Base-by-base conservation (phyloP, 768 basidiomycete species). In the Phaeotremella skinneri region DNA sequence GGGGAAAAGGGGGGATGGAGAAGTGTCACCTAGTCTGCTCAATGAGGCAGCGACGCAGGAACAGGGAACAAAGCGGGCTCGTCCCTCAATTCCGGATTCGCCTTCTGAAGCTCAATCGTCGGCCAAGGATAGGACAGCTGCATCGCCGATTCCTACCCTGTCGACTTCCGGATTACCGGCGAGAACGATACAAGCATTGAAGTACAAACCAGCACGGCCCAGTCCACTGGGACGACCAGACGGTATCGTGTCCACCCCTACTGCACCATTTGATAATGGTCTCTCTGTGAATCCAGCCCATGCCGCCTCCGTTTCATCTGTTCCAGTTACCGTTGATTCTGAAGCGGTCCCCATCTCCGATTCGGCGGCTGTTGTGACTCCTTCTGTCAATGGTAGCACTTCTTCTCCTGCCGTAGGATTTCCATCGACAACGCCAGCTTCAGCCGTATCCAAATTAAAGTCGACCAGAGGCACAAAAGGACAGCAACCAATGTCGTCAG, bases 131-230 rank as follows among this genome's bases (percentile, higher is more conserved):
- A 13, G 13, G 5, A 14, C 20, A 13, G 9, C 49, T 13, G 20
- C 20, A 21, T 30, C 49, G 6, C 6, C 30, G 16, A 14, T 9
- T 14, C 31, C 52, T 23, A 41, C 20, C 13, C 20, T 23, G 3
- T 5, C 52, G 23, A 50, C 29, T 5, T 25, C 30, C 14, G 26
- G 39, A 14, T 50, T 41, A 26, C 54, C 58, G 7, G 39, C 49
- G 41, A 61, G 49, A 29, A 27, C 52, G 14, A 14, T 30, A 6
- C 29, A 52, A 23, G 52, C 32, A 23, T 27, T 26, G 32, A 57
- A 42, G 26, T 63, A 63, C 47, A 58, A 57, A 29, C 62, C 62
- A 17, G 47, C n/a, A 9, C 55, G 30, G 16, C 62, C 62, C 13
- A 63, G 62, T 63, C 62, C 62, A 17, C 29, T 63, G 14, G 43